These are phyloP conservation scores for Groenewaldozyma auringiensis DNA, from an alignment of 1,139 yeast genomes.

Conservation along the genomic window DNA sequence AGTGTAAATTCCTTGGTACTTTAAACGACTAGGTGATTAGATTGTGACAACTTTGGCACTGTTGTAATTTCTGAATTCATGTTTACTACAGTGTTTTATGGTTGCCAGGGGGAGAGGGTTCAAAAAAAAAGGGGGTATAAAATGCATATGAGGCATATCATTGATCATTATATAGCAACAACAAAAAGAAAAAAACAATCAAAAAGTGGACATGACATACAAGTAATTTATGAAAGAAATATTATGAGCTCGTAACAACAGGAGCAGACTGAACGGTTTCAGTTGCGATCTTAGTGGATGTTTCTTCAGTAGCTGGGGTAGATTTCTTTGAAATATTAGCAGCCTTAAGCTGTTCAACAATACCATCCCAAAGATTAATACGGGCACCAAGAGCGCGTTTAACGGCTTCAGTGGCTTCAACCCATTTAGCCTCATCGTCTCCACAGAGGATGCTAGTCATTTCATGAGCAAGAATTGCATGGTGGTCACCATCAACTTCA, in stretches of 20 bases:
- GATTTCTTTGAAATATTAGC: not conserved
- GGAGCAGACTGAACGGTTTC: not conserved
- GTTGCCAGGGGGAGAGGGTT: no score
- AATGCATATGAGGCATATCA: no score
- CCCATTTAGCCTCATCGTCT: conserved; percentile 18
- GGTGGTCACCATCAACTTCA: conserved; percentile 21
- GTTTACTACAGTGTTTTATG: no score
- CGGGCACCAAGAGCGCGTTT: conserved; percentile 17
- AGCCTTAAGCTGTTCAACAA: conserved; percentile 5
- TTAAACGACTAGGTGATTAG: no score
- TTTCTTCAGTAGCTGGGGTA: not conserved
- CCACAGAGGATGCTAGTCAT: conserved; percentile 20
- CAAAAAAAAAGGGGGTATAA: no score
- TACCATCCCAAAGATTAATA: conserved; percentile 20
- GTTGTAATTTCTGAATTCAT: no score
- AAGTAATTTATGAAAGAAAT: no score
- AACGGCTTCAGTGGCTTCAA: conserved; percentile 18
- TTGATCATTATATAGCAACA: no score
- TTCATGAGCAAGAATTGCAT: conserved; percentile 19
- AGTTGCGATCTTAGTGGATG: not conserved
- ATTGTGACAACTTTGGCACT: no score
- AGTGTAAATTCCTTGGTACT: no score
- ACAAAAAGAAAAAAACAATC: conserved; percentile 4
- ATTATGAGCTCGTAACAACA: conserved; percentile 3
- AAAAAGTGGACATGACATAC: not conserved